Evolutionary conservation across 2,329 filamentous ascomycete species (phyloP).

Genomic region (Venturia asperata): DNA sequence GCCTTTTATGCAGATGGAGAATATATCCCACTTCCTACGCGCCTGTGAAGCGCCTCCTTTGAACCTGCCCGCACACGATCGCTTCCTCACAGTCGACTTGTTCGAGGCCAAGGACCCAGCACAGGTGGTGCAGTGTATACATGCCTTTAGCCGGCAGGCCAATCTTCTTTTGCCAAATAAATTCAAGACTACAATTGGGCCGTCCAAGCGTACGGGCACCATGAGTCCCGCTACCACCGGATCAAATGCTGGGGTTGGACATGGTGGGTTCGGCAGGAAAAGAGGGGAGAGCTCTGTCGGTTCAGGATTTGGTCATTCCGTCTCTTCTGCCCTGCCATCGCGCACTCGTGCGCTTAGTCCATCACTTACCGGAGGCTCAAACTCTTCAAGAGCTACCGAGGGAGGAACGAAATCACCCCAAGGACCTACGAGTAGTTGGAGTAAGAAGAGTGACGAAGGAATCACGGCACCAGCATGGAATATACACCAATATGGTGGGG

Average conservation of each 20-base stretch:
- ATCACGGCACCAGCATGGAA: slow-evolving; percentile 90
- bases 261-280: slow-evolving; percentile 26
- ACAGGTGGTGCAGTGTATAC: slow-evolving; percentile 87
- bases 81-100: slow-evolving; percentile 93
- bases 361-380: slow-evolving; percentile 46
- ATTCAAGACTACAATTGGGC: slow-evolving; percentile 71
- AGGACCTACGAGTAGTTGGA: slow-evolving; percentile 78
- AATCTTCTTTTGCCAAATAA: slow-evolving; percentile 63
- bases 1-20: slow-evolving; percentile 99
- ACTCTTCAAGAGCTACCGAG: slow-evolving; percentile 40
- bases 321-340: slow-evolving; percentile 19
- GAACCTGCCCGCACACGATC: slow-evolving; percentile 84
- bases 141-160: slow-evolving; percentile 84
- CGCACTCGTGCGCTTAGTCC: slow-evolving; percentile 37
- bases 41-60: slow-evolving; percentile 80
- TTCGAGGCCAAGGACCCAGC: slow-evolving; percentile 94
- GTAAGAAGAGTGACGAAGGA: slow-evolving; percentile 72
- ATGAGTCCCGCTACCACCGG: slow-evolving; percentile 33
- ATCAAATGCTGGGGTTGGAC: slow-evolving; percentile 25
- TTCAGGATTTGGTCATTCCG: slow-evolving; percentile 23
- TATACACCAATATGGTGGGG: slow-evolving; percentile 75
- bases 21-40: slow-evolving; percentile 90
- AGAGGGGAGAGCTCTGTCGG: slow-evolving; percentile 42
- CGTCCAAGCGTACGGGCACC: slow-evolving; percentile 53
- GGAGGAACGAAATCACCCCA: slow-evolving; percentile 40